These are phyloP conservation scores for Debaryomyces fabryi DNA, from an alignment of 1,139 yeast species.

Conservation along the genomic window DNA sequence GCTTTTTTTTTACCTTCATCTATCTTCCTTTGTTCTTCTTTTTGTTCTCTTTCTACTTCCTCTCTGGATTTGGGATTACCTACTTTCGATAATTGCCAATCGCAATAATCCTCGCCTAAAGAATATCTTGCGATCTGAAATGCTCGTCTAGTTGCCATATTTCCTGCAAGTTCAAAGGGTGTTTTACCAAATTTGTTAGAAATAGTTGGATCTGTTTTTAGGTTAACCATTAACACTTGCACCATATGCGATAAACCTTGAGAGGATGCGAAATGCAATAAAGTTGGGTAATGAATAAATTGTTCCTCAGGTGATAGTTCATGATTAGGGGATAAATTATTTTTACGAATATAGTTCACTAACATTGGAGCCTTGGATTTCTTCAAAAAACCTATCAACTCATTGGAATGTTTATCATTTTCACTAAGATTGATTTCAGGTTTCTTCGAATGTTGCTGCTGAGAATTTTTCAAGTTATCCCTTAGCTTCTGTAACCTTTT, in stretches of 20 bases:
- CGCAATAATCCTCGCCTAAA: conserved; percentile 68
- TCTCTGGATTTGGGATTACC: conserved; percentile 68
- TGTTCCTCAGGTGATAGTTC: conserved; percentile 55
- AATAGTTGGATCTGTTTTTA: conserved; percentile 72
- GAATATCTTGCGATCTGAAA: conserved; percentile 71
- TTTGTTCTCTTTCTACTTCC: conserved; percentile 52
- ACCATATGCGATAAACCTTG: conserved; percentile 71
- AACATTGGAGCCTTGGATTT: conserved; percentile 81
- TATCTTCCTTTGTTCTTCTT: conserved; percentile 33
- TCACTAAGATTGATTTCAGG: conserved; percentile 25
- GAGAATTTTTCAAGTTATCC: conserved; percentile 21
- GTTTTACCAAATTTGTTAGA: conserved; percentile 59
- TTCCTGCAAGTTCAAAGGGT: conserved; percentile 52
- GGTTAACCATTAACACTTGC: conserved; percentile 58
- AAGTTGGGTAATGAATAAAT: conserved; percentile 65
- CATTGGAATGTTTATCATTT: conserved; percentile 55
- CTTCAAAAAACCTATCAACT: conserved; percentile 60
- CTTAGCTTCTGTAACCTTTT: conserved; percentile 25
- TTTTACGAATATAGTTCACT: conserved; percentile 59
- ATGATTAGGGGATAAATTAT: conserved; percentile 56
- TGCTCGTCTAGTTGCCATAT: conserved; percentile 47
- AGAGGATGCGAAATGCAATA: conserved; percentile 78
- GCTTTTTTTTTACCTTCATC: conserved; percentile 40
- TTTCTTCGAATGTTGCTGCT: conserved; percentile 25
- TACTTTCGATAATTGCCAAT: conserved; percentile 73